Conservation (phyloP, 805 yeast genomes). For the Kluyveromyces dobzhanskii region DNA sequence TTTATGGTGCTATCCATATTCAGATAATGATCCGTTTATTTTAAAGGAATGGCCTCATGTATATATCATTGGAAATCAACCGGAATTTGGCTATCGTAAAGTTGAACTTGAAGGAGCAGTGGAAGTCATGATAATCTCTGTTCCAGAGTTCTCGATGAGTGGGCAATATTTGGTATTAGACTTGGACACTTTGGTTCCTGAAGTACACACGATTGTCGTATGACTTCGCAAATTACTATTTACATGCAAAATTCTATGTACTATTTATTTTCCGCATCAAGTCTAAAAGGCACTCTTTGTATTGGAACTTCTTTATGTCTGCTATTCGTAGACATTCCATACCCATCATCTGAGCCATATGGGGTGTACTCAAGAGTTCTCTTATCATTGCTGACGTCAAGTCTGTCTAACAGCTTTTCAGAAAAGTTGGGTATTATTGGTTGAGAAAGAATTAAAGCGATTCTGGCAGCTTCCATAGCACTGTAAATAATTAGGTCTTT, state of each 20-base stretch:
- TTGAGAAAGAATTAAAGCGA: constrained; percentile 54
- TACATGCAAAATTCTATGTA: background rate
- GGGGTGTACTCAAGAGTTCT: constrained; percentile 38
- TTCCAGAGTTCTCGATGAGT: constrained; percentile 63
- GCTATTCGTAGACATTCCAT: constrained; percentile 51
- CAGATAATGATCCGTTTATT: constrained; percentile 69
- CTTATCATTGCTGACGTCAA: constrained; percentile 41
- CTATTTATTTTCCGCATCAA: background rate
- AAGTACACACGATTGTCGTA: constrained; percentile 33
- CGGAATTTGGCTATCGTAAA: constrained; percentile 42
- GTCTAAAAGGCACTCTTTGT: constrained; percentile 20
- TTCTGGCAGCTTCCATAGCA: constrained; percentile 65
- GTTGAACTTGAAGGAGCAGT: constrained; percentile 31
- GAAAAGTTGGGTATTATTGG: constrained; percentile 71
- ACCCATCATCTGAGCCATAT: constrained; percentile 50
- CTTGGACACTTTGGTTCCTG: constrained; percentile 45
- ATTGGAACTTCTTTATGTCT: constrained; percentile 43
- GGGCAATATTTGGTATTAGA: constrained; percentile 61
- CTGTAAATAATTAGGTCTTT: constrained; percentile 52
- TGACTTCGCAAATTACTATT: constrained; percentile 5
- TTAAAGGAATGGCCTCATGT: constrained; percentile 79
- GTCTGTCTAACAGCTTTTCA: constrained; percentile 45
- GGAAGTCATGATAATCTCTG: constrained; percentile 46
- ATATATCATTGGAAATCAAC: constrained; percentile 81
- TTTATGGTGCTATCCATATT: constrained; percentile 78